Base-by-base conservation (phyloP, 2,329 filamentous ascomycete genomes). In the Hypoxylon sp. region DNA sequence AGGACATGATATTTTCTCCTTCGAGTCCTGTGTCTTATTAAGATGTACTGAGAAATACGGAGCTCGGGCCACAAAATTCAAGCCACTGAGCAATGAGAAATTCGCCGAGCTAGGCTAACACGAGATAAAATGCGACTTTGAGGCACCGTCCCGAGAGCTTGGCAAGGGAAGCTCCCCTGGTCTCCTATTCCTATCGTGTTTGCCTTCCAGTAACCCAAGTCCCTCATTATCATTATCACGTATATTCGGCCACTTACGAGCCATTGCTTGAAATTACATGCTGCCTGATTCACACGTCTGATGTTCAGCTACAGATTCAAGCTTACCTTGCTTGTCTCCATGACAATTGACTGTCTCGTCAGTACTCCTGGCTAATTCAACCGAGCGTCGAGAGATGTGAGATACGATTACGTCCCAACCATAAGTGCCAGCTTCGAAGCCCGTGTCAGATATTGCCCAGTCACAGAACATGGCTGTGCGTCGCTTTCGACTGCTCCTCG, bases 401-500 rank as follows among this genome's bases (percentile, higher is more conserved):
- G 29, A 31, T 59, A 21, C 31, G 57, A 8, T 40, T 24, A 31
- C 27, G 17, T 29, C 31, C 49, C 31, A 23, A 65, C 37, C 40
- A 40, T 54, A 57, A 40, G 48, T 49, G 52, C 59, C 55, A 58
- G 52, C 52, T 62, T 45, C 54, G 59, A 64, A 64, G 61, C 55
- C 61, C 37, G 31, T 52, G 23, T 27, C 23, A 37, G 46, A 59
- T 42, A 46, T 42, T 20, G 9, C 31, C 9, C 45, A 35, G 23
- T 24, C 23, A 15, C 40, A 26, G 43, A 21, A 38, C n/a, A 73
- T 73, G 71, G 69, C 62, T 18, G 35, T 72, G 35, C 71, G 71
- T 60, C 70, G 70, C 43, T 57, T 69, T 27, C 64, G 71, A 37
- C 43, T 72, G 18, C 37, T 73, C 31, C 60, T 73, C 37, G 67